Conservation (phyloP, 2,329 filamentous ascomycete genomes). For the Metarhizium sp. region DNA sequence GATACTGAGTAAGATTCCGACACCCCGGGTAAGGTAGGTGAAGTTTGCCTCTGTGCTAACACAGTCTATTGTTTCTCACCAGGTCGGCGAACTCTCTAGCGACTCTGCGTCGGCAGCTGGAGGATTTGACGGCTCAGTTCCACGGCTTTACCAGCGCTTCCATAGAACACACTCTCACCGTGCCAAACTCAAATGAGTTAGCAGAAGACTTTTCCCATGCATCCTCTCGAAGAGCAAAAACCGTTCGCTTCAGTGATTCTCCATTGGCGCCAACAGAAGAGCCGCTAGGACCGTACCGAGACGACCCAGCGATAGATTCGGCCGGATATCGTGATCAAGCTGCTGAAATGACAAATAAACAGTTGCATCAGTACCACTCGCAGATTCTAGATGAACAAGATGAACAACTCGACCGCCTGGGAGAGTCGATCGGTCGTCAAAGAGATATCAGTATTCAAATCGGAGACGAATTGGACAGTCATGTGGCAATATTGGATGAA, state of each 20-base stretch:
- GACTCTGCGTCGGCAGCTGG: slow-evolving; percentile 62
- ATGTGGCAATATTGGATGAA: slow-evolving; percentile 83
- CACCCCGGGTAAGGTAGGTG: slow-evolving; percentile 1
- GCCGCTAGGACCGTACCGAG: slow-evolving; percentile 54
- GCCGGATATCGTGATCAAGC: slow-evolving; percentile 53
- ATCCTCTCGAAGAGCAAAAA: slow-evolving; percentile 47
- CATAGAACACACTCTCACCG: slow-evolving; percentile 40
- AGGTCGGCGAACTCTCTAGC: slow-evolving; percentile 54
- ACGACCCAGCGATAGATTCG: slow-evolving; percentile 47
- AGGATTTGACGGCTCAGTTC: slow-evolving; percentile 73
- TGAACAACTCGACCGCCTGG: slow-evolving; percentile 79
- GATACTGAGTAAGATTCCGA: slow-evolving; percentile 45
- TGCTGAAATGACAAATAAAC: slow-evolving; percentile 60
- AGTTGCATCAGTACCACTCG: slow-evolving; percentile 78
- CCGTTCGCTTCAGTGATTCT: slow-evolving; percentile 78
- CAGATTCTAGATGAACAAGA: slow-evolving; percentile 83
- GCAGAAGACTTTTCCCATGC: slow-evolving; percentile 57
- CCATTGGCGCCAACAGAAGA: slow-evolving; percentile 30
- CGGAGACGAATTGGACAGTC: slow-evolving; percentile 87
- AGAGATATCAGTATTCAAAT: slow-evolving; percentile 92
- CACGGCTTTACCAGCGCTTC: slow-evolving; percentile 50
- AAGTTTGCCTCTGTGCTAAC: slow-evolving; percentile 2
- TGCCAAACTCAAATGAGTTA: slow-evolving; percentile 56
- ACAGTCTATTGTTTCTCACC: slow-evolving; percentile 28
- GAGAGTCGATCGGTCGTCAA: slow-evolving; percentile 80